Percentiles rank a stretch among this genome's conserved stretches.
phyloP scores from a whole-genome alignment of 2,329 filamentous ascomycete genomes.

The Pseudogymnoascus sp. region DNA sequence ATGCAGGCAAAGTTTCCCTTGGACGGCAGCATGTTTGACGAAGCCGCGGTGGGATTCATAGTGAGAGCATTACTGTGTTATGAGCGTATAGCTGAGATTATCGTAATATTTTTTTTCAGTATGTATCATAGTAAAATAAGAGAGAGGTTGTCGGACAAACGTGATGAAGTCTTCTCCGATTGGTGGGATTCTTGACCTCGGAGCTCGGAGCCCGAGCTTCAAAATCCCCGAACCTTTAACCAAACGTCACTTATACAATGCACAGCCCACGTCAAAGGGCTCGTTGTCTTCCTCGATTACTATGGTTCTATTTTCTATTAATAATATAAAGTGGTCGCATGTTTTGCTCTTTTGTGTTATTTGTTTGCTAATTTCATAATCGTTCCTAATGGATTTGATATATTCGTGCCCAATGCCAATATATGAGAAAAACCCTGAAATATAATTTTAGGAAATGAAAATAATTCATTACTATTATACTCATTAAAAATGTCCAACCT shows the following conservation, averaged over 20 bases:
- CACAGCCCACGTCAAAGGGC: not conserved
- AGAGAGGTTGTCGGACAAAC: conserved; percentile 1
- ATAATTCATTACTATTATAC: not conserved
- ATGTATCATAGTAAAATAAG: not conserved
- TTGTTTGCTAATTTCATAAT: not conserved
- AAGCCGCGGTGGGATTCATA: not conserved
- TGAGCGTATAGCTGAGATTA: not conserved
- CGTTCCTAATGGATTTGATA: not conserved
- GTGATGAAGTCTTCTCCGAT: not conserved
- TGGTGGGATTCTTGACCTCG: not conserved
- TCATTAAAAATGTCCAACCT: not conserved
- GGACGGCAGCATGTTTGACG: not conserved
- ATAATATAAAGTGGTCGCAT: too few relatives aligned
- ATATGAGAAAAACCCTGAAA: not conserved
- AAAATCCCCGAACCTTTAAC: conserved; percentile 7
- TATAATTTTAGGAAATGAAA: not conserved
- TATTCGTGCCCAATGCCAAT: not conserved
- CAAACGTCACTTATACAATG: not conserved
- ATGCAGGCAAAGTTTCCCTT: conserved; percentile 11
- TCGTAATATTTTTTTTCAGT: not conserved
- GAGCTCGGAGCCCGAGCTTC: conserved; percentile 10
- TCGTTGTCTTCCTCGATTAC: not conserved
- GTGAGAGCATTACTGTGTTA: not conserved
- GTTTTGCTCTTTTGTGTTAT: not conserved
- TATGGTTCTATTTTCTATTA: not conserved